phyloP scores from a whole-genome alignment of 345 rosid genomes.

The Populus alba region DNA sequence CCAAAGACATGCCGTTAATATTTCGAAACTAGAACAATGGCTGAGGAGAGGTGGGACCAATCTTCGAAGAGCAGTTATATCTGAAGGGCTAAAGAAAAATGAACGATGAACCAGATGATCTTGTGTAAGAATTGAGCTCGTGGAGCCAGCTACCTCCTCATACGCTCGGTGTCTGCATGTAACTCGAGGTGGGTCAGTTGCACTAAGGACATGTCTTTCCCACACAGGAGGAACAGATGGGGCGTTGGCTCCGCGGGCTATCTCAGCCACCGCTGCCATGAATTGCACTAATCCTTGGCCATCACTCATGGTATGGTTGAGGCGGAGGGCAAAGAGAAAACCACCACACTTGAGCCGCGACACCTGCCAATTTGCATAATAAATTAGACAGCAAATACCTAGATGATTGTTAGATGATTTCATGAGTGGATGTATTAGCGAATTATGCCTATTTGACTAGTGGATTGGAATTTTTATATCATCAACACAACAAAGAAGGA shows the following conservation, averaged over 20 bases:
- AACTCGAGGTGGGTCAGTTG: slow-evolving; percentile 5
- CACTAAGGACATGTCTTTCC: slow-evolving; percentile 15
- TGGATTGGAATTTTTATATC: no score
- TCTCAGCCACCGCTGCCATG: slow-evolving; percentile 6
- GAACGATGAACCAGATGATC: neutral
- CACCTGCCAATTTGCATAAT: slow-evolving; percentile 1
- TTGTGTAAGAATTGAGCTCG: neutral
- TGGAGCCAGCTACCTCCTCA: slow-evolving; percentile 1
- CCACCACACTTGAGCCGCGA: slow-evolving; percentile 22
- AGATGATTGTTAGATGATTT: no score
- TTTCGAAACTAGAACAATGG: slow-evolving; percentile 17
- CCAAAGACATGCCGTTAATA: slow-evolving; percentile 8
- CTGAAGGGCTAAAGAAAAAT: slow-evolving; percentile 16
- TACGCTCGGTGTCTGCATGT: slow-evolving; percentile 17
- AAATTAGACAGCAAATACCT: neutral
- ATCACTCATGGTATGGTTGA: slow-evolving; percentile 11
- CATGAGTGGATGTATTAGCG: no score
- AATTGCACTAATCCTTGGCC: slow-evolving; percentile 4
- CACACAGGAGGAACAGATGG: slow-evolving; percentile 13
- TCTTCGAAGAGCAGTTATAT: neutral
- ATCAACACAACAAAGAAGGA: no score
- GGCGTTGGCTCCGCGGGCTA: neutral
- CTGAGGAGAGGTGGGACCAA: neutral
- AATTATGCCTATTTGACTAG: no score
- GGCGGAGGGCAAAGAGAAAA: neutral